Percentiles rank a stretch among this genome's conserved stretches.
Conservation (phyloP, 2,329 filamentous ascomycete species). For the Cryphonectria japonica region DNA sequence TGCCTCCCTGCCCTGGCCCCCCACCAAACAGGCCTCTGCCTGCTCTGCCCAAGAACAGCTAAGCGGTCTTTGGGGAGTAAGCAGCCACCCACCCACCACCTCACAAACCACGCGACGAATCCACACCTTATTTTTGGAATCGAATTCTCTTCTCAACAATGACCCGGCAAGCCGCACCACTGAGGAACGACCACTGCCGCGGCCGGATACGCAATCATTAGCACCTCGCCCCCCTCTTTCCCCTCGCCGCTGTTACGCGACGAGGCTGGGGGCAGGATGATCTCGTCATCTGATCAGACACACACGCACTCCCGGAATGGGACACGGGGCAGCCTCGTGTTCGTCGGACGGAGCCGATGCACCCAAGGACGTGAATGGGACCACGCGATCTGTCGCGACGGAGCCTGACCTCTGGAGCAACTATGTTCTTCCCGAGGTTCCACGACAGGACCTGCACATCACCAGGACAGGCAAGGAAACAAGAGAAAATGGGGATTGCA, state of each 20-base stretch:
- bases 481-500: slow-evolving; percentile 4
- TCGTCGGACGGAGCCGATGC: neutral
- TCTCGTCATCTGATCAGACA: neutral
- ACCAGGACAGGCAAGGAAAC: neutral
- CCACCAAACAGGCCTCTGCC: slow-evolving; percentile 67
- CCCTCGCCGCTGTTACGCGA: slow-evolving; percentile 4
- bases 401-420: neutral
- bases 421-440: neutral
- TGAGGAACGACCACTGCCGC: slow-evolving; percentile 15
- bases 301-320: neutral
- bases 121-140: slow-evolving; percentile 10
- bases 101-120: slow-evolving; percentile 13
- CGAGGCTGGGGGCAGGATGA: slow-evolving; percentile 8
- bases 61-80: slow-evolving; percentile 36
- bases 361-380: slow-evolving; percentile 1
- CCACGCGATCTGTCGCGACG: neutral
- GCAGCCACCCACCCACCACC: neutral
- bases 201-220: slow-evolving; percentile 11
- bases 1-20: slow-evolving; percentile 69
- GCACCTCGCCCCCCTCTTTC: neutral
- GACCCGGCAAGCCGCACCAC: slow-evolving; percentile 7
- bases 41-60: slow-evolving; percentile 65
- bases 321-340: slow-evolving; percentile 11
- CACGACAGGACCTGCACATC: slow-evolving; percentile 5
- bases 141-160: neutral